These are phyloP conservation scores for Pharus latifolius DNA, from an alignment of 176 grass and related monocot species.

Conservation along the genomic window DNA sequence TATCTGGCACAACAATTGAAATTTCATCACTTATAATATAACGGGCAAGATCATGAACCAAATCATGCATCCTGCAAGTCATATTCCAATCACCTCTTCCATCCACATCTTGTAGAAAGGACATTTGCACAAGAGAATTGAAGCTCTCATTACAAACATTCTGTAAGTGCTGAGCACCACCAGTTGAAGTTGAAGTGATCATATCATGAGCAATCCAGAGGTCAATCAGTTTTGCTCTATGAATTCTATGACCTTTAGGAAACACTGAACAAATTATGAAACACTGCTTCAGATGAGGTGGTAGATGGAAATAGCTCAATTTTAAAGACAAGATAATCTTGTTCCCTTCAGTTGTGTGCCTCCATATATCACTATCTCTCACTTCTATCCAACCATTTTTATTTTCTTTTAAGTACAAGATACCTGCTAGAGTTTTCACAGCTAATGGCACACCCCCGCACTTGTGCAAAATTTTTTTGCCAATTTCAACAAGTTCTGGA, in stretches of 20 bases:
- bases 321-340: background rate
- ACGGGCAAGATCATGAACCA: constrained; percentile 7
- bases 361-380: background rate
- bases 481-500: background rate
- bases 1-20: background rate
- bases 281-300: background rate
- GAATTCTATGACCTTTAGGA: background rate
- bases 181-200: accelerated
- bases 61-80: background rate
- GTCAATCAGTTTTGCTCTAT: constrained; percentile 3
- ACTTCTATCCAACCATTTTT: background rate
- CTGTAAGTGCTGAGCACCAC: background rate
- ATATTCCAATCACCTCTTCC: accelerated
- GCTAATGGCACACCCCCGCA: constrained; percentile 17
- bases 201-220: constrained; percentile 22
- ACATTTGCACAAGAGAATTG: background rate
- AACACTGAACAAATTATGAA: background rate
- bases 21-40: background rate
- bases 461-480: constrained; percentile 12
- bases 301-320: constrained; percentile 6
- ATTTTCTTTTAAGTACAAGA: background rate
- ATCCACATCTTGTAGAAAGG: background rate
- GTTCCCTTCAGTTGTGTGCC: background rate
- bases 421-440: background rate
- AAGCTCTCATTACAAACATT: background rate